A percentile compares a stretch with the other conserved stretches of the same genome.
These are phyloP conservation scores for Aspergillus calidoustus DNA, from an alignment of 2,329 filamentous ascomycete genomes.

Conservation along the genomic window DNA sequence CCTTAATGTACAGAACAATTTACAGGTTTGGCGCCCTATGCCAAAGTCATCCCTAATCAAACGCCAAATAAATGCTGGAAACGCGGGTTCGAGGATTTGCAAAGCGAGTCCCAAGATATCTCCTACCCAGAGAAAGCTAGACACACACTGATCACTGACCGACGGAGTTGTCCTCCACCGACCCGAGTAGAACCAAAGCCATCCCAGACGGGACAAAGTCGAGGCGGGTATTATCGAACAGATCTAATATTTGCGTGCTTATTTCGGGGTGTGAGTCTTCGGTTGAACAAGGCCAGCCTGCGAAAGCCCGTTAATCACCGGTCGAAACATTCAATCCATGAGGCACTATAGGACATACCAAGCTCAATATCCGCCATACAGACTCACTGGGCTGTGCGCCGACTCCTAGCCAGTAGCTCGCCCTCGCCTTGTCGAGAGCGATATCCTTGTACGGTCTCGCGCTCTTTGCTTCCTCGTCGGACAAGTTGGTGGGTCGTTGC, in stretches of 20 bases:
- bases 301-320: slow-evolving; percentile 3
- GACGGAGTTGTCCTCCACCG: not conserved
- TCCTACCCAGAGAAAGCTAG: not conserved
- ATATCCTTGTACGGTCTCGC: slow-evolving; percentile 86
- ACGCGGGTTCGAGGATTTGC: slow-evolving; percentile 13
- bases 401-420: slow-evolving; percentile 95
- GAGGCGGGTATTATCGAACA: slow-evolving; percentile 10
- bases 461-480: slow-evolving; percentile 52
- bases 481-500: slow-evolving; percentile 54
- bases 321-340: not conserved
- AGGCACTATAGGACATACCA: slow-evolving; percentile 60
- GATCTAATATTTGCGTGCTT: not conserved
- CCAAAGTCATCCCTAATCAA: slow-evolving; percentile 25
- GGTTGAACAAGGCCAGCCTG: slow-evolving; percentile 42
- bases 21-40: slow-evolving; percentile 21
- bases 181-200: slow-evolving; percentile 5
- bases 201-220: slow-evolving; percentile 5
- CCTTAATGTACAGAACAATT: slow-evolving; percentile 24
- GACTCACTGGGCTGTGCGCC: slow-evolving; percentile 92
- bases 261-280: slow-evolving; percentile 28
- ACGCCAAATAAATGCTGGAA: slow-evolving; percentile 31
- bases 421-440: slow-evolving; percentile 77
- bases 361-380: slow-evolving; percentile 80
- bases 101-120: not conserved
- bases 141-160: not conserved